A percentile compares a stretch with the other conserved stretches of the same genome.
phyloP scores from a whole-genome alignment of 768 basidiomycete genomes.

The Megacollybia marginata region DNA sequence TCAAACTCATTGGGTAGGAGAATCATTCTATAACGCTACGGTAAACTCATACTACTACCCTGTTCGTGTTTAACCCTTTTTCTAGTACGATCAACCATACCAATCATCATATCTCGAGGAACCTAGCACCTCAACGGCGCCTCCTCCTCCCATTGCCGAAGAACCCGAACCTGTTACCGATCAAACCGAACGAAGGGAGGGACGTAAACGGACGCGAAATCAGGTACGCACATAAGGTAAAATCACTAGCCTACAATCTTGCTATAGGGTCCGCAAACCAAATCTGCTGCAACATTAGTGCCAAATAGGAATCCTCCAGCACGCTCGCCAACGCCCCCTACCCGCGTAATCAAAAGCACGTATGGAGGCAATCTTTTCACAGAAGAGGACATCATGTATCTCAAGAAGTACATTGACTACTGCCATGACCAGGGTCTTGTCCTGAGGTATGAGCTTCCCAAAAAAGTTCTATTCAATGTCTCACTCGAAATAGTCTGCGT shows the following conservation, averaged over 20 bases:
- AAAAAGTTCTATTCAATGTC: neutral
- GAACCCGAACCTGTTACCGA: conserved; percentile 10
- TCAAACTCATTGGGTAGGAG: conserved; percentile 38
- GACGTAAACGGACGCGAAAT: conserved; percentile 61
- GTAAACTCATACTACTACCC: conserved; percentile 24
- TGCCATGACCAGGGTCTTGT: conserved; percentile 85
- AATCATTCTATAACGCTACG: conserved; percentile 50
- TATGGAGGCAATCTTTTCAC: conserved; percentile 88
- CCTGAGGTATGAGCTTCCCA: conserved; percentile 43
- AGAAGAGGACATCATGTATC: conserved; percentile 72
- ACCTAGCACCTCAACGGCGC: conserved; percentile 18
- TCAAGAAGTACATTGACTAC: conserved; percentile 86
- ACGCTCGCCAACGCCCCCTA: conserved; percentile 79
- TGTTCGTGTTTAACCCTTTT: conserved; percentile 5
- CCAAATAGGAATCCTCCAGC: conserved; percentile 61
- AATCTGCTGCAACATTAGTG: conserved; percentile 60
- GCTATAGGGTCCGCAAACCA: conserved; percentile 3
- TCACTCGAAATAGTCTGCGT: conserved; percentile 38
- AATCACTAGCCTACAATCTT: too few relatives aligned
- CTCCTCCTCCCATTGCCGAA: conserved; percentile 29
- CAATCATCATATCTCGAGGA: conserved; percentile 49
- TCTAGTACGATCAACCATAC: conserved; percentile 50
- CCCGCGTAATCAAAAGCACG: conserved; percentile 79
- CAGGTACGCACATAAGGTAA: conserved; percentile 31
- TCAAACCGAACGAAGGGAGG: conserved; percentile 43